Percentiles rank a stretch among this genome's conserved stretches.
These are phyloP conservation scores for Penicillium psychrofluorescens DNA, from an alignment of 495 filamentous ascomycete genomes.

Conservation along the genomic window DNA sequence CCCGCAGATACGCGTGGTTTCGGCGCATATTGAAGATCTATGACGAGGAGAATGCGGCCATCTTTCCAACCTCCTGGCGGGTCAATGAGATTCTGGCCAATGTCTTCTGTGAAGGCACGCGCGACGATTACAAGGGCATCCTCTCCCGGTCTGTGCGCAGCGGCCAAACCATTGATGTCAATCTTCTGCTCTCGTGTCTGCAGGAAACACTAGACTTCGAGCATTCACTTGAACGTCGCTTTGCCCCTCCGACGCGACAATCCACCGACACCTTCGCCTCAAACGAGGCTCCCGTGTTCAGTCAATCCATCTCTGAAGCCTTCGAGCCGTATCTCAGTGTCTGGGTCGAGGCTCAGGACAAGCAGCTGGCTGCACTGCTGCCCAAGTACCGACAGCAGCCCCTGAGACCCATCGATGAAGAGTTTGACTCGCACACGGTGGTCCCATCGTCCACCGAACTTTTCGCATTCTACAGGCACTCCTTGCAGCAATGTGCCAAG, in stretches of 20 bases:
- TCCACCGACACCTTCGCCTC: constrained; percentile 90
- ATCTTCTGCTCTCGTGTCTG: constrained; percentile 81
- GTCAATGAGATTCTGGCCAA: constrained; percentile 89
- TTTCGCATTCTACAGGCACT: constrained; percentile 91
- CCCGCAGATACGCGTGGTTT: constrained; percentile 92
- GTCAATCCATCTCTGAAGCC: constrained; percentile 89
- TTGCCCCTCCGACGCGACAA: constrained; percentile 68
- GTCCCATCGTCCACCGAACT: constrained; percentile 92
- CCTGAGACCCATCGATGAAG: constrained; percentile 73
- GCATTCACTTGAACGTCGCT: constrained; percentile 79
- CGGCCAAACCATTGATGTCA: constrained; percentile 82
- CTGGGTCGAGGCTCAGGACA: constrained; percentile 96
- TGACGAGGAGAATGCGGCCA: constrained; percentile 82
- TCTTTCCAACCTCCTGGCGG: constrained; percentile 85
- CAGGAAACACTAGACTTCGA: constrained; percentile 98
- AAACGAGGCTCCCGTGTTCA: constrained; percentile 70
- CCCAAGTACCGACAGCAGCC: constrained; percentile 85
- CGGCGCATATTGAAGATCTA: constrained; percentile 92
- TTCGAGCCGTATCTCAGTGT: constrained; percentile 95
- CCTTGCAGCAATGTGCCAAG: constrained; percentile 90
- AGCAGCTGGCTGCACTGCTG: constrained; percentile 75
- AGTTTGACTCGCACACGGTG: constrained; percentile 85
- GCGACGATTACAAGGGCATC: constrained; percentile 92
- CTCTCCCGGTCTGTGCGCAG: constrained; percentile 82
- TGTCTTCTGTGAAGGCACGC: constrained; percentile 87